Conservation (phyloP, 2,329 filamentous ascomycete species). For the Ophiognomonia clavigignenti-juglandacearum region DNA sequence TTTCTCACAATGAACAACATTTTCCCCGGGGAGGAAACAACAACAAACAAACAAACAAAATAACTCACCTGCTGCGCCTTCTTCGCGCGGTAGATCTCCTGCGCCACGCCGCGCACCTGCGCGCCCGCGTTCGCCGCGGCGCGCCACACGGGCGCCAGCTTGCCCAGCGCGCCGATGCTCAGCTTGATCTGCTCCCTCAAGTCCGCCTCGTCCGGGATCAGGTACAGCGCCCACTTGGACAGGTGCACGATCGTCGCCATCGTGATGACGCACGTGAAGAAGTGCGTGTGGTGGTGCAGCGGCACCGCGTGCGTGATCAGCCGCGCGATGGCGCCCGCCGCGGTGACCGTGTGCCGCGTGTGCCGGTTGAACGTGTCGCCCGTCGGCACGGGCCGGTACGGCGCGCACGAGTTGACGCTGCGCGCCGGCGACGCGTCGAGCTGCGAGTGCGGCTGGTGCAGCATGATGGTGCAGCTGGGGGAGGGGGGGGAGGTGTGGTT, state of each 20-base stretch:
- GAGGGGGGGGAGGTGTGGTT: slow-evolving; percentile 22
- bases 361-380: slow-evolving; percentile 58
- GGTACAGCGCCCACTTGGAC: slow-evolving; percentile 68
- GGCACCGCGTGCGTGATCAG: slow-evolving; percentile 70
- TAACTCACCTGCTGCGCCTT: slow-evolving; percentile 37
- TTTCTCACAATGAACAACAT: no score
- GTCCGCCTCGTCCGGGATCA: slow-evolving; percentile 58
- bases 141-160: slow-evolving; percentile 66
- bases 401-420: slow-evolving; percentile 62
- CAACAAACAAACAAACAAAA: neutral
- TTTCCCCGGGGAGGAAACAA: neutral
- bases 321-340: slow-evolving; percentile 71
- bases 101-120: slow-evolving; percentile 74
- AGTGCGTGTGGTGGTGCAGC: slow-evolving; percentile 71
- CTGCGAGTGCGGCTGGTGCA: slow-evolving; percentile 76
- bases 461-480: slow-evolving; percentile 59
- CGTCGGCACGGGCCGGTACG: slow-evolving; percentile 46
- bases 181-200: slow-evolving; percentile 72
- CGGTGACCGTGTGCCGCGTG: slow-evolving; percentile 74
- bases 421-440: slow-evolving; percentile 58
- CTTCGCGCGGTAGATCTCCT: slow-evolving; percentile 63
- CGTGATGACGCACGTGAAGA: slow-evolving; percentile 77
- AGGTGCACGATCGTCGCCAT: slow-evolving; percentile 77
- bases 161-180: slow-evolving; percentile 70
- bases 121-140: slow-evolving; percentile 64